phyloP scores from a whole-genome alignment of 2,329 filamentous ascomycete genomes.

The Torrubiella hemipterigena region DNA sequence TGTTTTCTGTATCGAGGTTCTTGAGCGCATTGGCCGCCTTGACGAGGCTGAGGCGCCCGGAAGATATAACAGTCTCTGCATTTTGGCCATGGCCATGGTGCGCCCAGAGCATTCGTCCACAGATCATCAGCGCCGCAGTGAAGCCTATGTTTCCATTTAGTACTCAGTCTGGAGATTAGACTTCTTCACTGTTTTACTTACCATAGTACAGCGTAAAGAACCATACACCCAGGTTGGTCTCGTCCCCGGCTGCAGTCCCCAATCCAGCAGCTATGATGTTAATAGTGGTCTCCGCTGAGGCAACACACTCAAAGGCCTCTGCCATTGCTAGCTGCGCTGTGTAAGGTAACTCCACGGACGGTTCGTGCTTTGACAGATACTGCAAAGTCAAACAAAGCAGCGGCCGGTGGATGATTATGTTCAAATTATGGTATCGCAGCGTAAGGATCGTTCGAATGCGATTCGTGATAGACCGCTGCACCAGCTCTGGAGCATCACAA shows the following conservation, averaged over 20 bases:
- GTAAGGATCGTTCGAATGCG: constrained; percentile 27
- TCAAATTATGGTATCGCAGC: constrained; percentile 19
- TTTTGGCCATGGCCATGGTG: constrained; percentile 1
- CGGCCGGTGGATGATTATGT: constrained; percentile 18
- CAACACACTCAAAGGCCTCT: constrained; percentile 9
- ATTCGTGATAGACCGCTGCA: constrained; percentile 11
- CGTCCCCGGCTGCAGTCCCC: constrained; percentile 1
- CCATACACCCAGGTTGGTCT: constrained; percentile 16
- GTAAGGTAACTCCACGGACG: constrained; percentile 7
- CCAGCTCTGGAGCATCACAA: constrained; percentile 10
- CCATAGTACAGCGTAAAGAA: constrained; percentile 20
- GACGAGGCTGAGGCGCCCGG: constrained; percentile 1
- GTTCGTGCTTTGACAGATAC: constrained; percentile 3
- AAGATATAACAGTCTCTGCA: background rate
- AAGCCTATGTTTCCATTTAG: constrained; percentile 2
- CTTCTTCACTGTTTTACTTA: too few species aligned
- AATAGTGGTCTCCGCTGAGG: constrained; percentile 13
- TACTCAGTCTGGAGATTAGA: too few species aligned
- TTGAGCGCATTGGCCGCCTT: constrained; percentile 3
- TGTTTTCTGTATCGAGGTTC: constrained; percentile 3
- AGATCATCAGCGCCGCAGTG: constrained; percentile 4
- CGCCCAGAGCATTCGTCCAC: constrained; percentile 4
- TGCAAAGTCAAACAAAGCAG: constrained; percentile 8
- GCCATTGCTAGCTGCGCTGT: constrained; percentile 10
- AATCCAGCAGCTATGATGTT: constrained; percentile 9